Evolutionary conservation across 768 basidiomycete genomes (phyloP), one percentile per base, ranked within the genome.

Genomic region (Antrodiella citrinella): DNA sequence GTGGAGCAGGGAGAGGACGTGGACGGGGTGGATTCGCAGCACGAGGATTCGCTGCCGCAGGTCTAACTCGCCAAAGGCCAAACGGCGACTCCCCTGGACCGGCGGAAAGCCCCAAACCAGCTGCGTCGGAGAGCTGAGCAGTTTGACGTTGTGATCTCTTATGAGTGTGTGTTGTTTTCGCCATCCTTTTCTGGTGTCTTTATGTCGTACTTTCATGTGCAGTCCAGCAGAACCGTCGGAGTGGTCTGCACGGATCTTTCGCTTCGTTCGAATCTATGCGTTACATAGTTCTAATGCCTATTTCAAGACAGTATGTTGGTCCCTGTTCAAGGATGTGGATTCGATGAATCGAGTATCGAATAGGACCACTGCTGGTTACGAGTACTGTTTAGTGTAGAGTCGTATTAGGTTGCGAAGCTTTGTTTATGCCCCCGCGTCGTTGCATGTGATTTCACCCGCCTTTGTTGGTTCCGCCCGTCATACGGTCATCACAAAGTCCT

Each of bases 21-120:
- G 77, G 76, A 2, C 59, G 71, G 4, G 68, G 75, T 11, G 79
- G 77, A 2, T 89, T 73, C 58, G 82, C 76, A n/a, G 74, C 78
- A 11, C 71, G 86, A 52, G 79, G 78, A 11, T 75, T 89, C 48
- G 77, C 81, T 3, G 80, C 81, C 7, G 87, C 85, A 13, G 88
- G 88, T 3, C 67, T 91, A 55, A 82, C 67, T 13, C 65, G 62
- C 19, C 47, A 46, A 26, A 54, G 58, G 35, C 44, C 51, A 38
- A 68, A 67, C 48, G 67, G 66, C 42, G 66, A 66, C 20, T 55
- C 57, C n/a, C 41, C 47, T 15, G 23, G 45, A 18, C 41, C 52
- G n/a, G 25, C 48, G 1, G 48, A 49, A 30, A 52, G 47, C 52
- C 48, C 41, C 15, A 35, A 35, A 15, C 30, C 30, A 15, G 30